Conservation (phyloP, 164 flowering plant species). For the Chimonanthus salicifolius region DNA sequence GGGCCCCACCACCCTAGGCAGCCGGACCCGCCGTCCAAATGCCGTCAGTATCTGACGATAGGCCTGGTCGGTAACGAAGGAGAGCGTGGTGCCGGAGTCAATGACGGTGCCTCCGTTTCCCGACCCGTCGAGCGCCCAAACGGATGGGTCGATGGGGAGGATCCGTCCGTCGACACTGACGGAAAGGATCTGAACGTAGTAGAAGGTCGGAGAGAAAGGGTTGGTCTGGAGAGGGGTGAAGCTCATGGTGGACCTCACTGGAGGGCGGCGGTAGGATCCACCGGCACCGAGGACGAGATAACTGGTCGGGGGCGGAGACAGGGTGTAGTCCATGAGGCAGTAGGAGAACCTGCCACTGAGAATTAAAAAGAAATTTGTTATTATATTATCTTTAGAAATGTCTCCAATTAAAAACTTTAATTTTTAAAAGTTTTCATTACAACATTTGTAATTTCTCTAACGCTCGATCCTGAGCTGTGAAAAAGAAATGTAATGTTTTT, state of each 20-base stretch:
- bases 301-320: slow-evolving; percentile 73
- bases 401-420: too few species aligned
- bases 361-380: too few species aligned
- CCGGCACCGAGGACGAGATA: slow-evolving; percentile 51
- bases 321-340: slow-evolving; percentile 70
- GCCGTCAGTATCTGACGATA: slow-evolving; percentile 37
- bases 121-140: slow-evolving; percentile 43
- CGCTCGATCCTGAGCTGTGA: too few species aligned
- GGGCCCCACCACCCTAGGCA: slow-evolving; percentile 26
- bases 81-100: slow-evolving; percentile 77
- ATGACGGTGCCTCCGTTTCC: slow-evolving; percentile 76
- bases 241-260: slow-evolving; percentile 13
- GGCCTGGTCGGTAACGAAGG: slow-evolving; percentile 52
- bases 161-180: slow-evolving; percentile 37
- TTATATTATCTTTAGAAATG: too few species aligned
- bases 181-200: slow-evolving; percentile 49
- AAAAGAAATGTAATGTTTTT: too few species aligned
- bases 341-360: slow-evolving; percentile 53
- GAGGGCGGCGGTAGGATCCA: slow-evolving; percentile 1
- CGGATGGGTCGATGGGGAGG: slow-evolving; percentile 43
- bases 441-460: too few species aligned
- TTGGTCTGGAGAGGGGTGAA: slow-evolving; percentile 58
- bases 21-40: slow-evolving; percentile 32
- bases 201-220: slow-evolving; percentile 61
- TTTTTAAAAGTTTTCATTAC: too few species aligned